A percentile compares a stretch with the other conserved stretches of the same genome.
phyloP scores from a whole-genome alignment of 768 basidiomycete genomes.

The Cubamyces lactineus region DNA sequence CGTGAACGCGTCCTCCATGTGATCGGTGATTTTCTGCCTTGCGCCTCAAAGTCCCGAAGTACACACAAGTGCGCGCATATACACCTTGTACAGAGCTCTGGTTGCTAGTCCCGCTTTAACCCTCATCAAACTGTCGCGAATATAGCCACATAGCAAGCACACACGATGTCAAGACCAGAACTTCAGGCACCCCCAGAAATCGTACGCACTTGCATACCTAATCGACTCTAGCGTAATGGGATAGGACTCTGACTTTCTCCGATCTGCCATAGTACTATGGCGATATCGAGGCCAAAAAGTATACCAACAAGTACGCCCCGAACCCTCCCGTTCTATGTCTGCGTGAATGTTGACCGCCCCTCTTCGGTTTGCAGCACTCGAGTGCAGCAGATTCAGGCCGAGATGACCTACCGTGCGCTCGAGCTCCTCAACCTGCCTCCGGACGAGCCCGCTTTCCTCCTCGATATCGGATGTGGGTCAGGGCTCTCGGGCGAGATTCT shows the following conservation, averaged over 20 bases:
- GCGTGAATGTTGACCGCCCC: neutral
- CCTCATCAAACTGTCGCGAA: neutral
- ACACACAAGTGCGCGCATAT: no score
- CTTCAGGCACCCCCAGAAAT: constrained; percentile 69
- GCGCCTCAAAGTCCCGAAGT: neutral
- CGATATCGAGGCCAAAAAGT: constrained; percentile 93
- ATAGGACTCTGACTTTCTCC: neutral
- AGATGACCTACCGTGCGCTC: constrained; percentile 96
- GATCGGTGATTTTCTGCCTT: constrained; percentile 12
- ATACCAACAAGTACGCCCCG: constrained; percentile 80
- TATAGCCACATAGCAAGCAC: neutral
- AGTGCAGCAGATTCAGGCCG: constrained; percentile 94
- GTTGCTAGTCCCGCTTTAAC: no score
- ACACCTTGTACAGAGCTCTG: neutral
- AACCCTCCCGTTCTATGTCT: neutral
- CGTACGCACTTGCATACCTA: constrained; percentile 53
- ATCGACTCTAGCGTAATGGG: no score
- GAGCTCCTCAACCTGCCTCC: constrained; percentile 86
- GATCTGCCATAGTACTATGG: constrained; percentile 81
- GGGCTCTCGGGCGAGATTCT: constrained; percentile 95
- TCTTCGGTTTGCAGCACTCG: constrained; percentile 64
- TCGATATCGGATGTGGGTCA: constrained; percentile 98
- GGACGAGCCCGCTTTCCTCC: constrained; percentile 79
- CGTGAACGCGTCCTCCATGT: constrained; percentile 14
- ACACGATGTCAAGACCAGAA: constrained; percentile 61